A percentile compares a stretch with the other conserved stretches of the same genome.
Evolutionary conservation across 352 stramenopile genomes (phyloP).

Genomic region (Achlya hypogyna): DNA sequence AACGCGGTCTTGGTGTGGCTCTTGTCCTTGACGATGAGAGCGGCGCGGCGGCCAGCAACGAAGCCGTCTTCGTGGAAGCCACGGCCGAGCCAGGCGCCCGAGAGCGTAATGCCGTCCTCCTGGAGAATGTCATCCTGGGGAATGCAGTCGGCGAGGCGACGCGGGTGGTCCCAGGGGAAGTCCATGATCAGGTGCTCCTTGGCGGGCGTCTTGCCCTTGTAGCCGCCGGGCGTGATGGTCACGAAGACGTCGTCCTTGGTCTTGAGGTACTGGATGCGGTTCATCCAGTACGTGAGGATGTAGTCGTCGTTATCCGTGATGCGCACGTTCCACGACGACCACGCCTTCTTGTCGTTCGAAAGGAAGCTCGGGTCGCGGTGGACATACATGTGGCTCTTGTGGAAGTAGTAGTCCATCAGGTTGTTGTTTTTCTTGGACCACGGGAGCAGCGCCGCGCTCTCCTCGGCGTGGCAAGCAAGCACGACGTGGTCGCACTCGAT

Average conservation of each 20-base stretch:
- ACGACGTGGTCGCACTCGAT: conserved; percentile 82
- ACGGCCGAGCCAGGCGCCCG: conserved; percentile 66
- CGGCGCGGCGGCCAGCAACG: conserved; percentile 65
- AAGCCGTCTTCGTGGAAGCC: conserved; percentile 85
- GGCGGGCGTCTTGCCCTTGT: conserved; percentile 44
- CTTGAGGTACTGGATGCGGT: conserved; percentile 80
- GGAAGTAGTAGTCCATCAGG: conserved; percentile 73
- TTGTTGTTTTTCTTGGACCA: conserved; percentile 57
- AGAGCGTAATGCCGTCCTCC: conserved; percentile 75
- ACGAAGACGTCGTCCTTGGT: conserved; percentile 82
- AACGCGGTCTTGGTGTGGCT: conserved; percentile 59
- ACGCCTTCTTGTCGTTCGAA: conserved; percentile 63
- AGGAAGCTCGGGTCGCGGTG: conserved; percentile 71
- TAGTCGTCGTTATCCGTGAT: conserved; percentile 80
- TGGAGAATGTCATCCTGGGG: conserved; percentile 81
- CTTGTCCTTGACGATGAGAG: conserved; percentile 65
- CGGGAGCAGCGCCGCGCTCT: conserved; percentile 58
- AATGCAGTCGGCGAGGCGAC: conserved; percentile 70
- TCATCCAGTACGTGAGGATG: conserved; percentile 86
- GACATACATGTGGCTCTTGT: conserved; percentile 85
- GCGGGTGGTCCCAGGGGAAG: conserved; percentile 82
- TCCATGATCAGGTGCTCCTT: conserved; percentile 46
- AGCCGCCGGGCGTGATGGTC: conserved; percentile 75
- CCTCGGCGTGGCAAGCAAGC: conserved; percentile 70
- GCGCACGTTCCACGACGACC: conserved; percentile 79